These are phyloP conservation scores for Paramecium pentaurelia DNA, from an alignment of 73 alveolate genomes.

Conservation along the genomic window DNA sequence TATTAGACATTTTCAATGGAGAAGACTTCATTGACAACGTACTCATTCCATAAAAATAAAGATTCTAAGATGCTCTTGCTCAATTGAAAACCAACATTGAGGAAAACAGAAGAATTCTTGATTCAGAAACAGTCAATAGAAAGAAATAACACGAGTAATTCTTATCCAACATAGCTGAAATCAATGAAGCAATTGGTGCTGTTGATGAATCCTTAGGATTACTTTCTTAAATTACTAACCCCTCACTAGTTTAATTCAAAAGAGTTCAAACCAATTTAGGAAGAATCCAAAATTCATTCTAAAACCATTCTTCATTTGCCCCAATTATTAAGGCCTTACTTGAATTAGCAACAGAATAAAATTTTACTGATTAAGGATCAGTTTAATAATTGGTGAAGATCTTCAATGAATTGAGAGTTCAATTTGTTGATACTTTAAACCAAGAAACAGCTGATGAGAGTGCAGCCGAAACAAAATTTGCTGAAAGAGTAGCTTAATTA, in stretches of 20 bases:
- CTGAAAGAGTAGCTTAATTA: slow-evolving; percentile 6
- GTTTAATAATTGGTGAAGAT: background rate
- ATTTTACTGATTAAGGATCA: slow-evolving; percentile 42
- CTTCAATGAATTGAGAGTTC: slow-evolving; percentile 30
- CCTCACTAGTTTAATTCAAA: slow-evolving; percentile 23
- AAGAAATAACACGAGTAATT: slow-evolving; percentile 24
- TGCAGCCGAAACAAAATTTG: slow-evolving; percentile 22
- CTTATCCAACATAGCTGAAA: background rate
- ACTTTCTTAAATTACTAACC: background rate
- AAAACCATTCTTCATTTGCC: slow-evolving; percentile 39
- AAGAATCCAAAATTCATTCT: slow-evolving; percentile 31
- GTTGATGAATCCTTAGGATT: slow-evolving; percentile 44
- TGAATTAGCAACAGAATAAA: slow-evolving; percentile 51
- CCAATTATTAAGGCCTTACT: slow-evolving; percentile 43
- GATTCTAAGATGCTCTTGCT: slow-evolving; percentile 47
- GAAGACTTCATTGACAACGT: slow-evolving; percentile 39
- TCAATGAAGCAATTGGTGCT: slow-evolving; percentile 46
- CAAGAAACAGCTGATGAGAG: slow-evolving; percentile 31
- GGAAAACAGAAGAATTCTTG: slow-evolving; percentile 30
- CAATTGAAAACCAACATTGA: slow-evolving; percentile 21
- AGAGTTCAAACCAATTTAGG: slow-evolving; percentile 34
- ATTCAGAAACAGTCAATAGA: slow-evolving; percentile 5
- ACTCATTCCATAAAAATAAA: background rate
- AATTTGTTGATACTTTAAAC: slow-evolving; percentile 23
- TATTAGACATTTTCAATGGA: slow-evolving; percentile 26